phyloP scores from a whole-genome alignment of 2,329 filamentous ascomycete genomes.

The Ophiosphaerella herpotricha region DNA sequence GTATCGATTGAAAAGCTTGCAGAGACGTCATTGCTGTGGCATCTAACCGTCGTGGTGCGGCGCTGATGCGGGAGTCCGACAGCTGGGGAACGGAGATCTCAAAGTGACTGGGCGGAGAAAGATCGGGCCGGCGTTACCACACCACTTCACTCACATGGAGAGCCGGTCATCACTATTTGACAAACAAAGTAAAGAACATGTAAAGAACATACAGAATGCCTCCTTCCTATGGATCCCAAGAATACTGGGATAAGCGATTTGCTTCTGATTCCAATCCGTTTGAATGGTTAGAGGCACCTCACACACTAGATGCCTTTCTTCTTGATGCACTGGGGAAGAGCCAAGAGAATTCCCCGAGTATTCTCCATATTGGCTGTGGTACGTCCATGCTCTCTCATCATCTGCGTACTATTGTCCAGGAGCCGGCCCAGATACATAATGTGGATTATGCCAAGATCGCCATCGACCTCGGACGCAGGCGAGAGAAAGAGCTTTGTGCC shows the following conservation, averaged over 20 bases:
- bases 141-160: too few relatives aligned
- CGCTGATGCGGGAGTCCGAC: slow-evolving; percentile 24
- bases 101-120: slow-evolving; percentile 15
- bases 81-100: slow-evolving; percentile 19
- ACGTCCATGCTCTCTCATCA: slow-evolving; percentile 46
- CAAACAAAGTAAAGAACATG: not conserved
- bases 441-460: slow-evolving; percentile 46
- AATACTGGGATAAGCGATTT: slow-evolving; percentile 48
- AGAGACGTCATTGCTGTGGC: slow-evolving; percentile 36
- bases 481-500: slow-evolving; percentile 31
- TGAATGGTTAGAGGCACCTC: slow-evolving; percentile 45
- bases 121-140: too few relatives aligned
- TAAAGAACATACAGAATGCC: slow-evolving; percentile 8
- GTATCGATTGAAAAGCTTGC: slow-evolving; percentile 37
- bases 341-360: slow-evolving; percentile 18
- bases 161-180: too few relatives aligned
- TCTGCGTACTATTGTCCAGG: slow-evolving; percentile 36
- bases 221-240: slow-evolving; percentile 40
- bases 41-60: slow-evolving; percentile 11
- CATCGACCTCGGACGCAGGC: slow-evolving; percentile 35
- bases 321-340: slow-evolving; percentile 22
- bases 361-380: slow-evolving; percentile 48
- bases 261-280: slow-evolving; percentile 39
- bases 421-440: slow-evolving; percentile 43
- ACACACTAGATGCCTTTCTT: slow-evolving; percentile 35